Base-by-base conservation (phyloP, 106 monocot genomes). In the Amphibolis antarctica region DNA sequence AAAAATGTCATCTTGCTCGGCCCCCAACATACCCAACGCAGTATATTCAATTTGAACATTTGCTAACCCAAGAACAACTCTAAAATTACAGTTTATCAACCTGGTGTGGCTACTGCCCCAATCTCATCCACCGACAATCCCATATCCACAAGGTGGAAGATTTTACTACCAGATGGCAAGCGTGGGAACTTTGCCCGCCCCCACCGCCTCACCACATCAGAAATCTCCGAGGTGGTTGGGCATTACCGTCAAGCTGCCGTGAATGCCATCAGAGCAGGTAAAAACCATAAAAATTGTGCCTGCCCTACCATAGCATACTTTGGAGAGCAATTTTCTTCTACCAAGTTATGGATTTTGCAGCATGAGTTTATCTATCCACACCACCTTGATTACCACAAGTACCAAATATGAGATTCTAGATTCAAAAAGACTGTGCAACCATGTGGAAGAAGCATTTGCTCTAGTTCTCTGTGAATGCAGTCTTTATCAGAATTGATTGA, bases 61-160 rank as follows among this genome's bases (percentile, higher is more conserved):
- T 14, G 46, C 46, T 46, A 9, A 46, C 46, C 14, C 46, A 46
- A 0, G 10, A 53, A 53, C n/a, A 9, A 53, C 10, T 53, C n/a
- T 14, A 53, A 14, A 5, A 14, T 20, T 14, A 46, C 78, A 96
- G 96, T 86, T 15, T 96, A 96, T 71, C 96, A 96, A 66, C 90
- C 96, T 14, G 77, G 69, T 19, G 82, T 80, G 22, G 62, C 49
- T 63, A 55, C 77, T 27, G 67, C 84, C 66, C 96, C 96, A 12
- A 82, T 96, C 54, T 96, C 96, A 18, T 96, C 96, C 18, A 96
- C 96, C 14, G 90, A 90, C 69, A 90, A 82, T 49, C 96, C 96
- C 7, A 71, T 96, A 62, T 76, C 86, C 26, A 71, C 76, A 13
- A 73, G 84, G 62, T 86, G 86, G 80, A 81, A 64, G 66, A 86